phyloP scores from a whole-genome alignment of 164 flowering plant species.

The Macadamia tetraphylla region DNA sequence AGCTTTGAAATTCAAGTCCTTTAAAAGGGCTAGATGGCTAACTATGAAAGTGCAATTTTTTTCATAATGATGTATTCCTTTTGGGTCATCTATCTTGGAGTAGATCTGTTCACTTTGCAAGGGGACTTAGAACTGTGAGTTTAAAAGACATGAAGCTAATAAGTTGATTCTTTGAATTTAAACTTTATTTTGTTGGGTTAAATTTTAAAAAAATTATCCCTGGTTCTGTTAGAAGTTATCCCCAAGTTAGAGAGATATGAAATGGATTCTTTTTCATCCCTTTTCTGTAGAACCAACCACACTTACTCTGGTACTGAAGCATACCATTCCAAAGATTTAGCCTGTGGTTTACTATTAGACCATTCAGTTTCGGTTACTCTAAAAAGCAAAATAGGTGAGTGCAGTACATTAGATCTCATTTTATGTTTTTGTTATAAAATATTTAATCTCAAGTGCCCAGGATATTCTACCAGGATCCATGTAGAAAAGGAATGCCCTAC shows the following conservation, averaged over 20 bases:
- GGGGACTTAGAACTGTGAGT: too few relatives aligned
- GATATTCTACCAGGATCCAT: too few relatives aligned
- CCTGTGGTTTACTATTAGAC: too few relatives aligned
- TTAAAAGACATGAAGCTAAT: too few relatives aligned
- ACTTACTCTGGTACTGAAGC: background rate
- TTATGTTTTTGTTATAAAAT: too few relatives aligned
- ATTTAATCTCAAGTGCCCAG: too few relatives aligned
- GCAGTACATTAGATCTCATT: too few relatives aligned
- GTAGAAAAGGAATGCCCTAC: too few relatives aligned
- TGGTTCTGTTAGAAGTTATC: background rate
- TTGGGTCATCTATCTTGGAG: background rate
- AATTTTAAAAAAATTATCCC: background rate
- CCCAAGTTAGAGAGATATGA: background rate
- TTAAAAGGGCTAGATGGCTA: background rate
- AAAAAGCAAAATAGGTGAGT: background rate
- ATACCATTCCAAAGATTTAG: background rate
- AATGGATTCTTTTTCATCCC: background rate
- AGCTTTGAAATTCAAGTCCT: background rate
- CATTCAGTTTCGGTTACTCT: background rate
- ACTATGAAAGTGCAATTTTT: background rate
- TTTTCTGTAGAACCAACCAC: background rate
- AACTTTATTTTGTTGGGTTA: background rate
- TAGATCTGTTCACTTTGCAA: too few relatives aligned
- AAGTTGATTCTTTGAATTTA: background rate
- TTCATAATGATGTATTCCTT: background rate